Percentiles rank a stretch among this genome's conserved stretches.
Evolutionary conservation across 805 yeast species (phyloP).

Genomic region (Kregervanrija delftensis): DNA sequence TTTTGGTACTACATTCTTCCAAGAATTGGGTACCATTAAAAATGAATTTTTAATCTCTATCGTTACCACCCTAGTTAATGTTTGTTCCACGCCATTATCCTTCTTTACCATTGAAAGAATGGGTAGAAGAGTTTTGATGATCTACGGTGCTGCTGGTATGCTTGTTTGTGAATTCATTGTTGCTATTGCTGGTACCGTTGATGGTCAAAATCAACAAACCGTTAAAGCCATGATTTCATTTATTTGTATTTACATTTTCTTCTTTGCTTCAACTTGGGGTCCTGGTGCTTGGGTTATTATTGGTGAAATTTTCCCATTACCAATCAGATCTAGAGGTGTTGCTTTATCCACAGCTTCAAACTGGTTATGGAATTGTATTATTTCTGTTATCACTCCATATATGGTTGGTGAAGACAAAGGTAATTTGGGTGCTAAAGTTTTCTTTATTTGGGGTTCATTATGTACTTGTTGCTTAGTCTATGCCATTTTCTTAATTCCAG

Average conservation of each 20-base stretch:
- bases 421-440: slow-evolving; percentile 54
- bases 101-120: slow-evolving; percentile 44
- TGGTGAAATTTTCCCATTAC: slow-evolving; percentile 60
- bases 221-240: slow-evolving; percentile 30
- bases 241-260: slow-evolving; percentile 56
- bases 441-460: slow-evolving; percentile 62
- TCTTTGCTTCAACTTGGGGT: slow-evolving; percentile 80
- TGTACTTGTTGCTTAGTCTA: slow-evolving; percentile 44
- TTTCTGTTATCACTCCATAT: slow-evolving; percentile 68
- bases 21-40: slow-evolving; percentile 36
- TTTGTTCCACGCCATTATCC: slow-evolving; percentile 46
- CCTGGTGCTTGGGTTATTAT: slow-evolving; percentile 65
- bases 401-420: slow-evolving; percentile 57
- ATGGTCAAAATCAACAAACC: slow-evolving; percentile 19
- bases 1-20: slow-evolving; percentile 63
- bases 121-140: slow-evolving; percentile 50
- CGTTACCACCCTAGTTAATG: slow-evolving; percentile 46
- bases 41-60: slow-evolving; percentile 46
- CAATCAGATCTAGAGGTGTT: slow-evolving; percentile 66
- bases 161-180: slow-evolving; percentile 49
- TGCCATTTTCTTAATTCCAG: slow-evolving; percentile 66
- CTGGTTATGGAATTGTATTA: slow-evolving; percentile 70
- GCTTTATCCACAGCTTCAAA: slow-evolving; percentile 68
- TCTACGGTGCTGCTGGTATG: slow-evolving; percentile 45
- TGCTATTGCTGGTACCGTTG: slow-evolving; percentile 31